These are phyloP conservation scores for Ilyonectria mors-panacis DNA, from an alignment of 2,329 filamentous ascomycete species.

Conservation along the genomic window DNA sequence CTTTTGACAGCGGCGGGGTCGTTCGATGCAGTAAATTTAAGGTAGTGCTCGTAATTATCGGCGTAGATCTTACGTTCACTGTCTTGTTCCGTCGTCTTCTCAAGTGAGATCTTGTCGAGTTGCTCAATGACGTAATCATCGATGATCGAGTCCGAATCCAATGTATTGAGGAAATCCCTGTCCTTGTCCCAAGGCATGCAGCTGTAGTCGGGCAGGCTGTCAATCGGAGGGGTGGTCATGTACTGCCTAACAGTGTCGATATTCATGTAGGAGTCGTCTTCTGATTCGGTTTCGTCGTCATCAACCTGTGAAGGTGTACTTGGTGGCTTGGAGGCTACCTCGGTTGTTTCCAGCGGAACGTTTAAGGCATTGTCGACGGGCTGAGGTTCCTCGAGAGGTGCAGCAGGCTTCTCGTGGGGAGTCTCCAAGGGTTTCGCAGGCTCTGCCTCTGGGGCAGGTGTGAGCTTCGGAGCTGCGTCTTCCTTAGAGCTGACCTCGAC, in stretches of 20 bases:
- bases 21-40: conserved; percentile 69
- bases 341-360: conserved; percentile 47
- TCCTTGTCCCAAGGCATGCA: conserved; percentile 65
- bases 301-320: conserved; percentile 67
- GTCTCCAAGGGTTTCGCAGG: conserved; percentile 17
- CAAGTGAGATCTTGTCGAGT: conserved; percentile 59
- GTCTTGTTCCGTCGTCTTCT: conserved; percentile 57
- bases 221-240: conserved; percentile 69
- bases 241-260: conserved; percentile 65
- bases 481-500: conserved; percentile 17
- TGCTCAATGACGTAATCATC: conserved; percentile 63
- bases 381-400: conserved; percentile 15
- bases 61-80: conserved; percentile 60
- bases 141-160: conserved; percentile 58
- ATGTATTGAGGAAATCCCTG: conserved; percentile 58
- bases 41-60: conserved; percentile 65
- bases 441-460: conserved; percentile 19
- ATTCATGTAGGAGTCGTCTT: conserved; percentile 66
- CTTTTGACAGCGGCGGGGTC: conserved; percentile 70
- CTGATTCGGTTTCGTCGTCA: conserved; percentile 69
- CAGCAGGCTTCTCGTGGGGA: background rate
- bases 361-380: conserved; percentile 23
- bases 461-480: conserved; percentile 2
- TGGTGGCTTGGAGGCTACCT: conserved; percentile 53
- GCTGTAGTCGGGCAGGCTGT: conserved; percentile 65